A percentile compares a stretch with the other conserved stretches of the same genome.
phyloP scores from a whole-genome alignment of 148 eudicot genomes.

The Persicaria tinctoria region DNA sequence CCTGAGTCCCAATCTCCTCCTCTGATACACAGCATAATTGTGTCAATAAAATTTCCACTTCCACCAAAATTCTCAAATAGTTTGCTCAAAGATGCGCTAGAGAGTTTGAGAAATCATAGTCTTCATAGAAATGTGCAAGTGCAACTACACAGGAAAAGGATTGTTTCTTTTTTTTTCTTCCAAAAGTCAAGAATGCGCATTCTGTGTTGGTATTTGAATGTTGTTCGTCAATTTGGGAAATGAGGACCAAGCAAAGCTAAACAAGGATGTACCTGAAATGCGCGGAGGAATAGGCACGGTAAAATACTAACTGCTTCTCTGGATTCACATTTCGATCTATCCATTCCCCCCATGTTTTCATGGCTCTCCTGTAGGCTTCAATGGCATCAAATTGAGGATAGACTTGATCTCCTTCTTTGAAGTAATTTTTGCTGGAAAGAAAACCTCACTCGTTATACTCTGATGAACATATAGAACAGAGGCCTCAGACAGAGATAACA shows the following conservation, averaged over 20 bases:
- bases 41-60: neutral
- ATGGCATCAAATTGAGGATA: constrained; percentile 65
- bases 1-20: constrained; percentile 99
- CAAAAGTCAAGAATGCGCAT: neutral
- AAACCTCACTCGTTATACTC: neutral
- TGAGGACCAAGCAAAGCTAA: neutral
- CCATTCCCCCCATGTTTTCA: constrained; percentile 89
- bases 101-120: neutral
- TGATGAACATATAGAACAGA: neutral
- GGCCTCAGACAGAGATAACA: neutral
- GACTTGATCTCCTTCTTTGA: constrained; percentile 65
- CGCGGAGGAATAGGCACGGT: constrained; percentile 91
- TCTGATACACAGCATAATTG: constrained; percentile 26
- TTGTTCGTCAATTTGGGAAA: neutral
- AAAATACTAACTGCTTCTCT: constrained; percentile 50
- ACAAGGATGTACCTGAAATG: constrained; percentile 58
- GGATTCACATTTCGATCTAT: constrained; percentile 50
- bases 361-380: constrained; percentile 86
- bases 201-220: neutral
- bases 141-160: neutral
- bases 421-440: constrained; percentile 58
- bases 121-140: too few species aligned
- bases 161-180: too few species aligned
- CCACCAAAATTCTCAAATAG: neutral
- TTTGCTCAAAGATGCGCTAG: neutral